Evolutionary conservation across 176 grass and related monocot species (phyloP), one percentile per base, ranked within the genome.

Genomic region (Avena sativa): DNA sequence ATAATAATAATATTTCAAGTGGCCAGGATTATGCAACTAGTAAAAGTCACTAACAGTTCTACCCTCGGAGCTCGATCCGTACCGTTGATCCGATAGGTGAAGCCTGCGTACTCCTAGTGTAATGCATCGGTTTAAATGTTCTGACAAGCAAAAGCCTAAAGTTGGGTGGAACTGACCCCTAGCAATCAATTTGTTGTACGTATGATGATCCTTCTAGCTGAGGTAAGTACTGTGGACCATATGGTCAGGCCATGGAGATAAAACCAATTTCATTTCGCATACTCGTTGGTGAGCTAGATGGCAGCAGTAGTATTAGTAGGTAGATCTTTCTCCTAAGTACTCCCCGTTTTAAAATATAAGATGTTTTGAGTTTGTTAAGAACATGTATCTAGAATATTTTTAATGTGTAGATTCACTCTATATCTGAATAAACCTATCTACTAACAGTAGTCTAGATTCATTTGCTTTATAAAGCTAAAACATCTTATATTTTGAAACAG

Each of bases 131-230:
- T 75, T 75, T 52, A 9, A 76, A 76, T 52, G 49, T 20, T 76
- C 23, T 56, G 74, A 4, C 50, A 34, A 16, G 50, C 8, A 76
- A 77, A 77, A 77, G 74, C 50, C 74, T 34, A 55, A 77, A 56
- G 50, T 55, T 77, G 9, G 25, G 74, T 26, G 0, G 15, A 10
- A 56, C 26, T 34, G 74, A 50, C 26, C 74, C 74, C 25, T 34
- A 56, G 74, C 48, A 77, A 77, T 77, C 9, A 34, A 53, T 76
- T 53, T 76, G 48, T 2, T 51, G 32, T 34, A 34, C 32, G 32
- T 34, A 34, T 34, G 32, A 34, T 34, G 32, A 34, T 34, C 32
- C 32, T 34, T 34, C 32, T 34, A 34, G 47, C 7, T 6, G 13
- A 52, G 48, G 32, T 34, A 34, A 34, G 21, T 52, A 75, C 28